phyloP scores from a whole-genome alignment of 495 filamentous ascomycete genomes.

The Aspergillus avenaceus region DNA sequence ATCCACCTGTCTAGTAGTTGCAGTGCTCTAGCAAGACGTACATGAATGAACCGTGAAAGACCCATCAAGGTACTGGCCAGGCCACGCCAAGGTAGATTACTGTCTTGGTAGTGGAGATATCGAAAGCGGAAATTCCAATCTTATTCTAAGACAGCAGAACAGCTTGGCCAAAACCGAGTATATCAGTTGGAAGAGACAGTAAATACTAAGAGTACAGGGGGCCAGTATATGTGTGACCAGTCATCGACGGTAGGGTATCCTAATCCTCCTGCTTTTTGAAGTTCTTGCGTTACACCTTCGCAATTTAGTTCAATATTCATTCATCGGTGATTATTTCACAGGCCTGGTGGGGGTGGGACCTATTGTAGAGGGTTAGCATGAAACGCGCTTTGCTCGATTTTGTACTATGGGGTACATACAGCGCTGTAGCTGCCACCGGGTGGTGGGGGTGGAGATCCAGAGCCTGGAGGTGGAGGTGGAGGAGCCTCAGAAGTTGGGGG shows the following conservation, averaged over 20 bases:
- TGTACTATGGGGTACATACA: slow-evolving; percentile 41
- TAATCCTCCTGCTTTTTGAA: neutral
- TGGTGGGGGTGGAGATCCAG: slow-evolving; percentile 63
- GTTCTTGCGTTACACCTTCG: neutral
- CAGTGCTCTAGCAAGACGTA: no score
- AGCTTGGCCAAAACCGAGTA: no score
- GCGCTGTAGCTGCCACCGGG: slow-evolving; percentile 62
- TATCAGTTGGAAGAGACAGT: no score
- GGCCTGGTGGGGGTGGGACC: slow-evolving; percentile 52
- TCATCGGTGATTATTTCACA: slow-evolving; percentile 20
- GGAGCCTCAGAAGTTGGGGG: slow-evolving; percentile 60
- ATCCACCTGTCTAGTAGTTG: no score
- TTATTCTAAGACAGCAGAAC: no score
- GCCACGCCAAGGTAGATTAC: no score
- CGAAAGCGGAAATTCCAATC: no score
- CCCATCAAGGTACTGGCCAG: no score
- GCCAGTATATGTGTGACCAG: no score
- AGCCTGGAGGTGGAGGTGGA: slow-evolving; percentile 58
- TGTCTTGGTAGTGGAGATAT: no score
- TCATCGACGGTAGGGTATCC: neutral
- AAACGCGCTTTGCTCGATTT: neutral
- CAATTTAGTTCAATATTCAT: neutral
- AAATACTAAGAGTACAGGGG: no score
- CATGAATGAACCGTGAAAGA: no score
- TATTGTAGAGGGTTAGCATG: slow-evolving; percentile 10